Evolutionary conservation across 2,329 filamentous ascomycete species (phyloP).

Genomic region (Alternaria alternata): DNA sequence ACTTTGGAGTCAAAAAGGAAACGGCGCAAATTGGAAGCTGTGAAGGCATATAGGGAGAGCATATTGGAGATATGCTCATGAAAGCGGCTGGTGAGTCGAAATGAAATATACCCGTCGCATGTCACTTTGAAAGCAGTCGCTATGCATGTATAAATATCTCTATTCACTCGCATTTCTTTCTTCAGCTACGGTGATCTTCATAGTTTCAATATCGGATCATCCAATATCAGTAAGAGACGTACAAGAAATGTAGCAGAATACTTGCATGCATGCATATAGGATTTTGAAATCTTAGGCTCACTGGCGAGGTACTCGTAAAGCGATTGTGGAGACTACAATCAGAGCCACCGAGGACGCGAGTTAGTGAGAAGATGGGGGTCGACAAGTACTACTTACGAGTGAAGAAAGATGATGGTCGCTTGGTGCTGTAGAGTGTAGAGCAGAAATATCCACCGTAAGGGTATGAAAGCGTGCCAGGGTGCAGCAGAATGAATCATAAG

Average conservation of each 20-base stretch:
- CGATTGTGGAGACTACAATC: background rate
- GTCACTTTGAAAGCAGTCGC: background rate
- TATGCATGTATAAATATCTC: background rate
- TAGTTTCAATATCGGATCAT: background rate
- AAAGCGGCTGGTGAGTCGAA: background rate
- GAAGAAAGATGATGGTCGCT: background rate
- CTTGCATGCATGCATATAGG: background rate
- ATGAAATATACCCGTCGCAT: constrained; percentile 16
- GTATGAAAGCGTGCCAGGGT: background rate
- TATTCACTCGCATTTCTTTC: background rate
- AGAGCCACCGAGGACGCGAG: background rate
- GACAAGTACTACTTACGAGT: background rate
- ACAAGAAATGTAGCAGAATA: background rate
- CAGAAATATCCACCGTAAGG: background rate
- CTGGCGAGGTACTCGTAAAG: background rate
- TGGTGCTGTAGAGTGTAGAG: background rate
- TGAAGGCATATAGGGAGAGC: constrained; percentile 6
- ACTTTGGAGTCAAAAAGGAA: constrained; percentile 21
- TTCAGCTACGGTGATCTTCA: background rate
- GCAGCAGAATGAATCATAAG: background rate
- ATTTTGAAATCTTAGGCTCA: background rate
- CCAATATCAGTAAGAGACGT: background rate
- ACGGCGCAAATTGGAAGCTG: constrained; percentile 3
- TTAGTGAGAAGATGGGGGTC: background rate
- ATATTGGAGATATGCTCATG: background rate